phyloP scores from a whole-genome alignment of 1,284 basidiomycete species.

The Heterobasidion annosum region DNA sequence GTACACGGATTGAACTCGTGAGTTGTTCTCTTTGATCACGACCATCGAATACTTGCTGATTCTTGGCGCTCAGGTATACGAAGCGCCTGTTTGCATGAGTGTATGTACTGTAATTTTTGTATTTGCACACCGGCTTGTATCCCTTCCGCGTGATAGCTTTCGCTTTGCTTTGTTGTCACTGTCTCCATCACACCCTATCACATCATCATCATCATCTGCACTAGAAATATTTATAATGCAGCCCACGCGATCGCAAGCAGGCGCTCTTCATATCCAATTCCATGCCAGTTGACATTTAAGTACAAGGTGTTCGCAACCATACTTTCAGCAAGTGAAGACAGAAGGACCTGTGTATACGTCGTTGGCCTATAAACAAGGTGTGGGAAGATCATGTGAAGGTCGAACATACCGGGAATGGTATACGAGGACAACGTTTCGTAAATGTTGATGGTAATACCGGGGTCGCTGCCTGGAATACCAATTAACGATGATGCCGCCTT shows the following conservation, averaged over 20 bases:
- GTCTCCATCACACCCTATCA: too few species aligned
- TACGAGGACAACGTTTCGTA: constrained; percentile 30
- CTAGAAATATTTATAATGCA: neutral
- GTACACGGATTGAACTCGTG: constrained; percentile 90
- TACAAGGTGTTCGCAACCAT: neutral
- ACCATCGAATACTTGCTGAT: neutral
- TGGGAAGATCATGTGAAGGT: neutral
- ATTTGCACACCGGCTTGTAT: neutral
- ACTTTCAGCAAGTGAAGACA: constrained; percentile 1
- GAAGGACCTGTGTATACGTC: neutral
- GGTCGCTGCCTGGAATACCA: constrained; percentile 23
- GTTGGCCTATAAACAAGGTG: neutral
- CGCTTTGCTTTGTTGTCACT: neutral
- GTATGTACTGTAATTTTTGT: neutral
- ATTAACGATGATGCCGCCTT: neutral
- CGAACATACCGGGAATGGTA: constrained; percentile 27
- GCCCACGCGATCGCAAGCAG: neutral
- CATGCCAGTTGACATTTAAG: too few species aligned
- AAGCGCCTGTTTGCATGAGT: constrained; percentile 46
- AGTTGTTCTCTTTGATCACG: constrained; percentile 18
- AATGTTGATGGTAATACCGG: constrained; percentile 38
- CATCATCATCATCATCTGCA: too few species aligned
- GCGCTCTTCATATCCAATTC: too few species aligned
- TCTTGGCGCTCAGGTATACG: constrained; percentile 32
- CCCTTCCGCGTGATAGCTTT: neutral